Base-by-base conservation (phyloP, 2,329 filamentous ascomycete species). In the Didymella keratinophila region DNA sequence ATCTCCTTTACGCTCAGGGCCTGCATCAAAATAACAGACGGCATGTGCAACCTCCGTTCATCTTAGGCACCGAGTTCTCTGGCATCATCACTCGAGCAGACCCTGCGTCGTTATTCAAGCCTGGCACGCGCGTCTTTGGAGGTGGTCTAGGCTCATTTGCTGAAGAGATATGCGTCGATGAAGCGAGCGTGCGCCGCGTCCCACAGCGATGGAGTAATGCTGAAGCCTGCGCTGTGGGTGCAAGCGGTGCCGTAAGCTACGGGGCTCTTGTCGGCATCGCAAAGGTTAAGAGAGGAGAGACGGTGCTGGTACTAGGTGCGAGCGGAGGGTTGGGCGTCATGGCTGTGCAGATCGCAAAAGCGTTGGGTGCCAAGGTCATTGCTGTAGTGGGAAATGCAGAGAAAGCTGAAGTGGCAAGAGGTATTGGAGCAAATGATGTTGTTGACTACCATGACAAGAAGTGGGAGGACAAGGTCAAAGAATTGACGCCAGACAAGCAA, bases 21-120 rank as follows among this genome's bases (percentile, higher is more conserved):
- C 80, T 82, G 62, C 86, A 88, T 65, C 85, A 88, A 66, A 88
- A 87, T 69, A 87, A 87, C 68, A 78, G 76, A 28, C 79, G 78
- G n/a, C 80, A 85, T 52, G 80, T 85, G 36, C 77, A 76, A 30
- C 86, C 85, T 1, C 85, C 85, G 0, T 88, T 88, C 72, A 81
- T 79, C 1, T 79, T 87, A 0, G 86, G 86, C 12, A 83, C 83
- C n/a, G 85, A 88, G 68, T 88, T 87, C 65, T 78, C 84, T 1
- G 86, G 85, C n/a, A 75, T 80, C 2, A 76, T 88, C 1, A 59
- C 80, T 32, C 73, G 73, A 2, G 69, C 79, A 0, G 78, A 81
- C 0, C 20, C 70, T 5, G 39, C 52, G 14, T 69, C 67, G 0
- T 58, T 61, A 0, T 81, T 83, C 58, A 68, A 69, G 21, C 74